Percentiles rank a stretch among this genome's conserved stretches.
Evolutionary conservation across 2,329 filamentous ascomycete genomes (phyloP).

Genomic region (Pezicula rhizophila): DNA sequence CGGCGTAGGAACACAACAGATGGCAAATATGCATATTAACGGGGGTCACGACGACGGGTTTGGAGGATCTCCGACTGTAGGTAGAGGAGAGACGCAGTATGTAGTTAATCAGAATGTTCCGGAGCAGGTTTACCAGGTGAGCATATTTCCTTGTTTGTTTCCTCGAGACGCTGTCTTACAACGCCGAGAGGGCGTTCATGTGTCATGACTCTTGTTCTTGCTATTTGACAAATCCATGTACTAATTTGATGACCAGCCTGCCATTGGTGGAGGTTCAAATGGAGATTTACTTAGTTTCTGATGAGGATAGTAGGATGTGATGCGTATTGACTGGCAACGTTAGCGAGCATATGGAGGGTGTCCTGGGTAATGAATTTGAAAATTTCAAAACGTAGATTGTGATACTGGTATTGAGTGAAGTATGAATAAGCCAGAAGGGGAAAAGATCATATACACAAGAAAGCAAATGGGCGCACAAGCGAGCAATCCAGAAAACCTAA

Average conservation of each 20-base stretch:
- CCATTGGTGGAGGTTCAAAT: constrained; percentile 57
- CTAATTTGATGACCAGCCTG: constrained; percentile 38
- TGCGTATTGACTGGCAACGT: background rate
- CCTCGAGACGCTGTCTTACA: too few species aligned
- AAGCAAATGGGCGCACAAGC: too few species aligned
- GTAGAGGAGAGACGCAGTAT: constrained; percentile 48
- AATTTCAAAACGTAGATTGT: background rate
- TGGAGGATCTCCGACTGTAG: constrained; percentile 43
- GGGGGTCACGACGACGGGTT: constrained; percentile 58
- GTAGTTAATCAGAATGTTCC: constrained; percentile 80
- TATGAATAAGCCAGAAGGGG: too few species aligned
- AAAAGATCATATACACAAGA: too few species aligned
- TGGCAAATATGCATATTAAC: constrained; percentile 65
- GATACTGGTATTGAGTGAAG: too few species aligned
- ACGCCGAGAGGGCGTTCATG: too few species aligned
- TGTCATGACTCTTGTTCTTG: too few species aligned
- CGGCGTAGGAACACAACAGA: constrained; percentile 65
- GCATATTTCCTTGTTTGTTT: too few species aligned
- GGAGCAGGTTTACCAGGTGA: constrained; percentile 58
- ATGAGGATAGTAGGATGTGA: constrained; percentile 1
- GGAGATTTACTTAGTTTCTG: constrained; percentile 67
- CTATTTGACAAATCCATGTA: too few species aligned
- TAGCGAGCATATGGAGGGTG: background rate
- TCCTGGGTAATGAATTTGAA: background rate
- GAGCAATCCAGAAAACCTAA: background rate